These are phyloP conservation scores for Colletotrichum sp. DNA, from an alignment of 2,329 filamentous ascomycete species.

Conservation along the genomic window DNA sequence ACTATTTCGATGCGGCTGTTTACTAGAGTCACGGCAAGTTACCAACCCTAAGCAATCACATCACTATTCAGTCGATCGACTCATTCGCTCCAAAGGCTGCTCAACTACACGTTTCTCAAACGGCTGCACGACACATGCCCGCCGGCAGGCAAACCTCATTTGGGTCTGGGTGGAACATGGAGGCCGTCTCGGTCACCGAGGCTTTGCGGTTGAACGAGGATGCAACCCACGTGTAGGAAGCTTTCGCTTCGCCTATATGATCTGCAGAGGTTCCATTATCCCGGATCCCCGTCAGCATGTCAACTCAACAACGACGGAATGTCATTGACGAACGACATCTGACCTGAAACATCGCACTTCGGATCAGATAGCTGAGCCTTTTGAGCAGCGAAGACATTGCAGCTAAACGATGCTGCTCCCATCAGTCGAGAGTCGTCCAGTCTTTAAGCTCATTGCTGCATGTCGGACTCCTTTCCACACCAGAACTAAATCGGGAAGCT, in stretches of 20 bases:
- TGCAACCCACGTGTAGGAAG: neutral
- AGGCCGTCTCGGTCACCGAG: neutral
- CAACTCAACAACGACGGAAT: neutral
- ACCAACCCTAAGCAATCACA: neutral
- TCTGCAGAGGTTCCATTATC: neutral
- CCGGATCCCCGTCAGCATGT: neutral
- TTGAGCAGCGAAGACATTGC: neutral
- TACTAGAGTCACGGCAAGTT: rapidly evolving
- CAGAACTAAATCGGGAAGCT: neutral
- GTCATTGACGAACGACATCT: neutral
- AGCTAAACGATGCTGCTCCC: neutral
- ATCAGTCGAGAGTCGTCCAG: neutral
- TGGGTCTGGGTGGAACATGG: neutral
- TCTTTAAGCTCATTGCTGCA: neutral
- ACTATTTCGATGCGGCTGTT: neutral
- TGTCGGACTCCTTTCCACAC: neutral
- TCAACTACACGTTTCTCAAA: neutral
- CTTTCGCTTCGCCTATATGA: neutral
- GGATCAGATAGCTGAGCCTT: neutral
- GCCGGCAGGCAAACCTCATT: neutral
- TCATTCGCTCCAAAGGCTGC: rapidly evolving
- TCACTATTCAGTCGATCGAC: neutral
- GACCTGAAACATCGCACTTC: neutral
- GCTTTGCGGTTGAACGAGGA: neutral
- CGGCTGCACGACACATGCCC: neutral